These are phyloP conservation scores for Cytospora paraplurivora DNA, from an alignment of 2,329 filamentous ascomycete genomes.

Conservation along the genomic window DNA sequence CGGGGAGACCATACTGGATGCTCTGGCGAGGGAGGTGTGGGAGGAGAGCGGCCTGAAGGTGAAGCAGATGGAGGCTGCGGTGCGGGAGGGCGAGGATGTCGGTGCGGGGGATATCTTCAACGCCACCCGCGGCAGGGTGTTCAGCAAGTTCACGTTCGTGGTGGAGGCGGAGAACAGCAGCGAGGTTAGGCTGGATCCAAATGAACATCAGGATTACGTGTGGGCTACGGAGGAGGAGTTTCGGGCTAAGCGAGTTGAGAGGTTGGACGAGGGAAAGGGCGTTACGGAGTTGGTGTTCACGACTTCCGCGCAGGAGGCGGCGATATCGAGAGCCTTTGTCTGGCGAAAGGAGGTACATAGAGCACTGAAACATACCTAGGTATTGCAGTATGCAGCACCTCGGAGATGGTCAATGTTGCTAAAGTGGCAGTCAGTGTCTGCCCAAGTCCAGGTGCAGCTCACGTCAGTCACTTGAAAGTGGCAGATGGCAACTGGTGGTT, in stretches of 20 bases:
- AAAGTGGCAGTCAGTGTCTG: background rate
- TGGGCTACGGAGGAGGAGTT: slow-evolving; percentile 42
- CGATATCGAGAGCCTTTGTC: slow-evolving; percentile 32
- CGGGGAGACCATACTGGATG: slow-evolving; percentile 41
- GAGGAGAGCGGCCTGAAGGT: slow-evolving; percentile 45
- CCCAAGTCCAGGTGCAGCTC: background rate
- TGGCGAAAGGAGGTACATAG: background rate
- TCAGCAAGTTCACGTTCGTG: slow-evolving; percentile 36
- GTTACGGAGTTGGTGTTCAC: slow-evolving; percentile 33
- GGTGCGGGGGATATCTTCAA: slow-evolving; percentile 32
- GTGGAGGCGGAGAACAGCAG: slow-evolving; percentile 31
- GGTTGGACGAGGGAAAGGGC: slow-evolving; percentile 2
- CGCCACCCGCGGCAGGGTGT: slow-evolving; percentile 31
- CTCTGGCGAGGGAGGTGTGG: slow-evolving; percentile 44
- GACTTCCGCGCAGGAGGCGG: slow-evolving; percentile 30
- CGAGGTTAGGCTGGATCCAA: slow-evolving; percentile 37
- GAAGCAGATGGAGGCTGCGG: slow-evolving; percentile 32
- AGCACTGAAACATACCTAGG: background rate
- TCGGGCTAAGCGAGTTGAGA: slow-evolving; percentile 20
- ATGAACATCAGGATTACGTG: slow-evolving; percentile 39
- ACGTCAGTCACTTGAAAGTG: background rate
- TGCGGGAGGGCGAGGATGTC: slow-evolving; percentile 14
- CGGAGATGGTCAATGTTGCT: background rate
- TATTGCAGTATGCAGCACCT: background rate
- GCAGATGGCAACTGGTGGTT: background rate